A percentile compares a stretch with the other conserved stretches of the same genome.
These are phyloP conservation scores for Keithomyces neogunnii DNA, from an alignment of 2,329 filamentous ascomycete genomes.

Conservation along the genomic window DNA sequence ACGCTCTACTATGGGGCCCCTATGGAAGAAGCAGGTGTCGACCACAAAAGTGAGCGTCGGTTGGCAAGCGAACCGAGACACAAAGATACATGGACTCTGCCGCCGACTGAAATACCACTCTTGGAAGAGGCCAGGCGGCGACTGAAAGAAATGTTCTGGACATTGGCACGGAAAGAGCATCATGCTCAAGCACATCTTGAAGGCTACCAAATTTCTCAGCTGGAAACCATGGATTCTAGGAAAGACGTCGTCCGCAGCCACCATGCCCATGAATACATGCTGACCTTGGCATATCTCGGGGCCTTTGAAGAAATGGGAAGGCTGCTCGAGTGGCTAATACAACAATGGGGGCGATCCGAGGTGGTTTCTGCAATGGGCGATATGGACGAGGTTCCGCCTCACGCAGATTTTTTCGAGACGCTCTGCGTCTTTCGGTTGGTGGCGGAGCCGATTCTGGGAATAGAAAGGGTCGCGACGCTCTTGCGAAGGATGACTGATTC, in stretches of 20 bases:
- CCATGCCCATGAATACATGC: constrained; percentile 51
- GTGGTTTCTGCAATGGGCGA: constrained; percentile 26
- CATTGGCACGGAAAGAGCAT: constrained; percentile 17
- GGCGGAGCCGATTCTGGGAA: constrained; percentile 32
- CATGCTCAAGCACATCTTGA: constrained; percentile 12
- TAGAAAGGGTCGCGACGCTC: constrained; percentile 21
- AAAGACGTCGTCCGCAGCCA: constrained; percentile 23
- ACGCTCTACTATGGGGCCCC: not conserved
- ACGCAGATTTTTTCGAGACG: constrained; percentile 26
- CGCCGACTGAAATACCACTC: constrained; percentile 4
- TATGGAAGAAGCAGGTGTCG: too few species aligned
- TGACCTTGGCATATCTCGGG: constrained; percentile 51
- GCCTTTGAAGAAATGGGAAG: constrained; percentile 50
- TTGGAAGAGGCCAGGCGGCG: constrained; percentile 13
- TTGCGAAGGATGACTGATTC: constrained; percentile 16
- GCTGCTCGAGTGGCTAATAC: constrained; percentile 50
- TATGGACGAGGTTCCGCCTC: constrained; percentile 23
- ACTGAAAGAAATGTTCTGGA: constrained; percentile 19
- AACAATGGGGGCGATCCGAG: constrained; percentile 30
- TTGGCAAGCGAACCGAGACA: too few species aligned
- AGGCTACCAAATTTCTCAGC: constrained; percentile 15
- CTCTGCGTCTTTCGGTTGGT: constrained; percentile 41
- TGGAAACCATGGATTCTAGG: constrained; percentile 25
- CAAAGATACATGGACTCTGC: not conserved
- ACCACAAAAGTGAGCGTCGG: not conserved